Percentiles rank a stretch among this genome's conserved stretches.
Conservation (phyloP, 2,329 filamentous ascomycete species). For the Sphaerostilbella broomeana region DNA sequence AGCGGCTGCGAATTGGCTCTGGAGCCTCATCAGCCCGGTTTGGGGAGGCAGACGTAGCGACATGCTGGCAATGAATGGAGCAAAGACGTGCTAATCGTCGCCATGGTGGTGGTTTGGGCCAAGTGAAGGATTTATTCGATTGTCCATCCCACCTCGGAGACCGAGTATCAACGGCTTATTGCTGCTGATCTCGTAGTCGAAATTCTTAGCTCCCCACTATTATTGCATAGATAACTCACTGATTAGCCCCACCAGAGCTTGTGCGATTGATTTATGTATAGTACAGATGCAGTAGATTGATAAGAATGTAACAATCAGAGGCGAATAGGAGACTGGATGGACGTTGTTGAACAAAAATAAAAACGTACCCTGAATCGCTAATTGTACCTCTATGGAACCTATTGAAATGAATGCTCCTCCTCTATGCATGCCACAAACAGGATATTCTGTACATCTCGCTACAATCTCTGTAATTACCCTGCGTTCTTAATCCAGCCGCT, state of each 20-base stretch:
- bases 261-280: too few species aligned
- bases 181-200: background rate
- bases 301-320: too few species aligned
- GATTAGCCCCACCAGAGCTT: too few species aligned
- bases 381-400: conserved; percentile 7
- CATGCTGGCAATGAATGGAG: conserved; percentile 5
- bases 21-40: background rate
- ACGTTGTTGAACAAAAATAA: too few species aligned
- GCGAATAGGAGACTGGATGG: too few species aligned
- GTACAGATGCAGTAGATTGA: too few species aligned
- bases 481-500: background rate
- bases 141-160: conserved; percentile 10
- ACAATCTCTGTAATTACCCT: conserved; percentile 5
- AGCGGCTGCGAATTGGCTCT: background rate
- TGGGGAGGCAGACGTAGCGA: conserved; percentile 6
- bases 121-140: background rate
- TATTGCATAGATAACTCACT: too few species aligned
- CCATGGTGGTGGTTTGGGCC: conserved; percentile 3
- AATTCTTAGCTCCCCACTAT: background rate
- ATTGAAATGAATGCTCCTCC: conserved; percentile 6
- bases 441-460: conserved; percentile 16
- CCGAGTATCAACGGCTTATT: conserved; percentile 3
- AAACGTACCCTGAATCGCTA: background rate
- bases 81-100: conserved; percentile 2
- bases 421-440: conserved; percentile 9